These are phyloP conservation scores for Cladosporium austrohemisphaericum DNA, from an alignment of 2,329 filamentous ascomycete species.

Conservation along the genomic window DNA sequence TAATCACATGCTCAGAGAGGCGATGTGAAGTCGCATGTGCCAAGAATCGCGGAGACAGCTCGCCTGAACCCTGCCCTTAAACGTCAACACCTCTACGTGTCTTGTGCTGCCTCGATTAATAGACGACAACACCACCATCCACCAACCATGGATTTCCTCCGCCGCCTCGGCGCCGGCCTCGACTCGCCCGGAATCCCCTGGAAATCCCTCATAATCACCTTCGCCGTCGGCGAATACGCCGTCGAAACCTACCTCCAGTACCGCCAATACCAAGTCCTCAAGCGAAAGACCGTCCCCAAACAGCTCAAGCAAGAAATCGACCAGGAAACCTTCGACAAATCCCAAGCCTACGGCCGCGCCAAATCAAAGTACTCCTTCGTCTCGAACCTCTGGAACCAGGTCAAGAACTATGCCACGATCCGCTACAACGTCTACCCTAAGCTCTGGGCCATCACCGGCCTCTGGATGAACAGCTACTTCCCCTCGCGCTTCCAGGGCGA, in stretches of 20 bases:
- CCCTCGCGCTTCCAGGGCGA: slow-evolving; percentile 81
- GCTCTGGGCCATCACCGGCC: slow-evolving; percentile 79
- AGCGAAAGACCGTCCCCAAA: slow-evolving; percentile 74
- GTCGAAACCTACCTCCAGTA: slow-evolving; percentile 86
- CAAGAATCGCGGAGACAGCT: slow-evolving; percentile 12
- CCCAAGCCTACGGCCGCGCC: slow-evolving; percentile 81
- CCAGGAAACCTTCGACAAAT: slow-evolving; percentile 85
- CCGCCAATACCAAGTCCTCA: slow-evolving; percentile 84
- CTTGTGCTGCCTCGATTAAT: not conserved
- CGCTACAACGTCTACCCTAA: slow-evolving; percentile 87
- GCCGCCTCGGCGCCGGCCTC: slow-evolving; percentile 75
- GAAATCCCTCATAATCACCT: slow-evolving; percentile 94
- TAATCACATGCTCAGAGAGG: no score
- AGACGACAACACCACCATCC: not conserved
- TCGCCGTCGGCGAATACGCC: slow-evolving; percentile 85
- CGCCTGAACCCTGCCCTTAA: not conserved
- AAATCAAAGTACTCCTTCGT: slow-evolving; percentile 88
- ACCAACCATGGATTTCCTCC: slow-evolving; percentile 34
- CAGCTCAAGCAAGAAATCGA: slow-evolving; percentile 85
- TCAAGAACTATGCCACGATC: slow-evolving; percentile 86
- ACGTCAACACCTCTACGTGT: slow-evolving; percentile 11
- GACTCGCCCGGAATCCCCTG: slow-evolving; percentile 93
- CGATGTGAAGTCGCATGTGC: not conserved
- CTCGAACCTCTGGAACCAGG: slow-evolving; percentile 75
- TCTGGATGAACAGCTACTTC: slow-evolving; percentile 68